A percentile compares a stretch with the other conserved stretches of the same genome.
Conservation (phyloP, 257 asterid species). For the Nicotiana paniculata region DNA sequence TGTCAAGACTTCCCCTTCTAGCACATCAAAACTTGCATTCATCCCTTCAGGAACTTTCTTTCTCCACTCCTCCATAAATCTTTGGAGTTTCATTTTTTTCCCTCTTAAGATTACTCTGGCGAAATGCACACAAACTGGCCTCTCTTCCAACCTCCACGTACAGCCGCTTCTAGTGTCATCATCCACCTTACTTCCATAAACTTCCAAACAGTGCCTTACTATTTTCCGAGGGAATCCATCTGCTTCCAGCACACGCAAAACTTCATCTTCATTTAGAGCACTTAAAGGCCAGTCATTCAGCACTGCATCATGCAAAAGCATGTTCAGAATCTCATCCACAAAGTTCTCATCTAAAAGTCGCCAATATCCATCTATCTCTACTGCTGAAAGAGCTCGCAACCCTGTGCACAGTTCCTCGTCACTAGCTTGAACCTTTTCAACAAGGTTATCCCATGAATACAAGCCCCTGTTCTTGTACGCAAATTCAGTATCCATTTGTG, state of each 20-base stretch:
- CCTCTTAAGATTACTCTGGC: conserved; percentile 62
- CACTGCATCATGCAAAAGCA: conserved; percentile 55
- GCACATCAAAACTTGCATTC: conserved; percentile 51
- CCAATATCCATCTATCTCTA: conserved; percentile 84
- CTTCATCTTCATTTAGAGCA: conserved; percentile 62
- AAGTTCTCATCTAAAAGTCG: conserved; percentile 65
- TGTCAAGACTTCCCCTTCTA: conserved; percentile 81
- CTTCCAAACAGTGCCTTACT: conserved; percentile 61
- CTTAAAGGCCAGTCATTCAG: conserved; percentile 63
- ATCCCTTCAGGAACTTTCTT: conserved; percentile 64
- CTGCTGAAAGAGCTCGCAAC: conserved; percentile 53
- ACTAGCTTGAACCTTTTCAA: conserved; percentile 71
- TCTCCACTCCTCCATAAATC: conserved; percentile 66
- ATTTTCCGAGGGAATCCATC: conserved; percentile 69
- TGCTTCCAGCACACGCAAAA: conserved; percentile 44
- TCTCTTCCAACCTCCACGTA: conserved; percentile 73
- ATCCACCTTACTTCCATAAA: conserved; percentile 42
- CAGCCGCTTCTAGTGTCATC: conserved; percentile 27
- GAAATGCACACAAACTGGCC: conserved; percentile 53
- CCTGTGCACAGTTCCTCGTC: conserved; percentile 62
- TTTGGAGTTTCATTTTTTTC: conserved; percentile 64
- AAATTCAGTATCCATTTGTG: conserved; percentile 51
- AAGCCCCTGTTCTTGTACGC: conserved; percentile 28
- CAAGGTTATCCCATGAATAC: conserved; percentile 77
- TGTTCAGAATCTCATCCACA: conserved; percentile 47